phyloP scores from a whole-genome alignment of 176 grass and related monocot species.

The Guadua angustifolia region DNA sequence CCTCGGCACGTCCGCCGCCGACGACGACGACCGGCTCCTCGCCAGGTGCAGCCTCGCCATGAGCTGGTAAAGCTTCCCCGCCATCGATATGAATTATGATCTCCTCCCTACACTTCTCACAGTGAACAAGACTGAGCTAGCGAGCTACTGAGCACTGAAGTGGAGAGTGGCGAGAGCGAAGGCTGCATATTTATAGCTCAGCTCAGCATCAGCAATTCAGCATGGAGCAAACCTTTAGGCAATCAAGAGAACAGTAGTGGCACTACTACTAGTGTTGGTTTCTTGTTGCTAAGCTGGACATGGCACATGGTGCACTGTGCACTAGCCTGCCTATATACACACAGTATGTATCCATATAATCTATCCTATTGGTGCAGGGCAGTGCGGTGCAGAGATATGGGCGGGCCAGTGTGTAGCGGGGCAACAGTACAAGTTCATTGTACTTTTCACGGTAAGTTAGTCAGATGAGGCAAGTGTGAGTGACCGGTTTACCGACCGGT shows the following conservation, averaged over 20 bases:
- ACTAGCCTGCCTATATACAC: neutral
- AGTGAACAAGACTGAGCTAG: neutral
- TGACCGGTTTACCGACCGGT: too few species aligned
- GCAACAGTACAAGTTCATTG: conserved; percentile 37
- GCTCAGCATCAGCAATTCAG: neutral
- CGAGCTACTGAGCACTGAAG: neutral
- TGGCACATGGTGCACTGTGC: conserved; percentile 30
- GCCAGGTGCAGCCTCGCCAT: conserved; percentile 51
- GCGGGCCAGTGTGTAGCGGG: conserved; percentile 18
- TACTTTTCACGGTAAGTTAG: conserved; percentile 1
- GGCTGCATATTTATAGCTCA: conserved; percentile 30
- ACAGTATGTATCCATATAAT: neutral
- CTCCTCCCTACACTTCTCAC: neutral
- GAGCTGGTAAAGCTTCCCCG: conserved; percentile 55
- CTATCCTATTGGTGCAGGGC: neutral
- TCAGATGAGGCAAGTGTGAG: neutral
- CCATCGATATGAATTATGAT: conserved; percentile 44
- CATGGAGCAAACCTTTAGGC: neutral
- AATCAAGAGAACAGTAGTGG: conserved; percentile 8
- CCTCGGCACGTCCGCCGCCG: conserved; percentile 44
- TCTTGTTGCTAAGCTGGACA: conserved; percentile 38
- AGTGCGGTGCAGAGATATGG: neutral
- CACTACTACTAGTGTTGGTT: neutral
- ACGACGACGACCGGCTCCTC: neutral
- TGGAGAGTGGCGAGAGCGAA: conserved; percentile 1